Evolutionary conservation across 495 filamentous ascomycete genomes (phyloP), one percentile per base, ranked within the genome.

Genomic region (Penicillium psychrofluorescens): DNA sequence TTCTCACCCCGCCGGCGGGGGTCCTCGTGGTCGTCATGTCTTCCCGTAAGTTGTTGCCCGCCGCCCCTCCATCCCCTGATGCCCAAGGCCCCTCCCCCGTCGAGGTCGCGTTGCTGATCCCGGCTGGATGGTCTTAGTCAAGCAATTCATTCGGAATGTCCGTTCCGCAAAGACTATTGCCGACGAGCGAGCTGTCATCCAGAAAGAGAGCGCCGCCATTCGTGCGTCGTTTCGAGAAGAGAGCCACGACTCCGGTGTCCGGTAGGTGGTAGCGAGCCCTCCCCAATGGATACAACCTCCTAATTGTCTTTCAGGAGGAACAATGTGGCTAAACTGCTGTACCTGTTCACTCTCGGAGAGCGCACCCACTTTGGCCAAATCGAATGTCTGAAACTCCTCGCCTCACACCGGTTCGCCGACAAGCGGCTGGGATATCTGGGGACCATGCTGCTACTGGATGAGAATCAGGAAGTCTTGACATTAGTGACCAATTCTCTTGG

Each of bases 141-240:
- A 98, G 72, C 91, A 96, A 75, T 98, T 98, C 72, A 98, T 98
- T 68, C 89, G 92, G 61, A 95, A 95, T 72, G 92, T 98, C 52
- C 88, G 92, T 58, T 90, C 91, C 36, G 87, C 92, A 41, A 98
- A 98, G 77, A 98, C 92, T 29, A 92, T 98, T 59, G 94, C 94
- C 58, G 92, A 98, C 67, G 92, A 98, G 74, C 81, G 92, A 55
- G 89, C 90, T 16, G 92, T 97, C 22, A 92, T 98, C 46, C 92
- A 97, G 56, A 98, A 98, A 65, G 92, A 98, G 71, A 97, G 92
- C 68, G 94, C 92, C 41, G 85, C 90, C 37, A 97, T 98, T 56
- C 76, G 92, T 65, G 88, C 92, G 46, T 96, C 90, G 59, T 98
- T 98, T 62, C 78, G 92, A 52, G 92, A 98, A 67, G 92, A 98